Evolutionary conservation across 768 basidiomycete genomes (phyloP).

Genomic region (Collybiopsis luxurians): DNA sequence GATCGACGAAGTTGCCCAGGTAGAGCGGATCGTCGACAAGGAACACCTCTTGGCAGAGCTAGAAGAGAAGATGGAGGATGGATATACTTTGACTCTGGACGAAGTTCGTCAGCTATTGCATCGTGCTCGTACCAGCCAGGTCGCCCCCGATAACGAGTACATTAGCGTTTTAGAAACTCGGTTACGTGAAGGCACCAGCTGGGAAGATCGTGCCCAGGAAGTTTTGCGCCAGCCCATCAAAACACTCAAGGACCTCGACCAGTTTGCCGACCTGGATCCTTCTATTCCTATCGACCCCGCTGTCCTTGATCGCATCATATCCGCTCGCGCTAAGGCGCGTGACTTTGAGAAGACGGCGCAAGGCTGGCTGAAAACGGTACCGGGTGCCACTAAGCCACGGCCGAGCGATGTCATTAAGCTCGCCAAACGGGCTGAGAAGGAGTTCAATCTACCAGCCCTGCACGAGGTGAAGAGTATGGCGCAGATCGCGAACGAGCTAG

Average conservation of each 20-base stretch:
- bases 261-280: constrained; percentile 62
- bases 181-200: constrained; percentile 65
- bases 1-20: constrained; percentile 71
- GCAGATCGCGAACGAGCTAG: constrained; percentile 76
- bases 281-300: constrained; percentile 69
- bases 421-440: constrained; percentile 69
- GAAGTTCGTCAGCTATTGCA: constrained; percentile 73
- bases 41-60: constrained; percentile 77
- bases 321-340: constrained; percentile 63
- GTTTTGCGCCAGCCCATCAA: constrained; percentile 69
- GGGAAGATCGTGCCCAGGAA: constrained; percentile 70
- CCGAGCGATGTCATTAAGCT: constrained; percentile 69
- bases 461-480: constrained; percentile 65
- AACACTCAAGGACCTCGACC: constrained; percentile 74
- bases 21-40: constrained; percentile 80
- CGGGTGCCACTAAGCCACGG: constrained; percentile 53
- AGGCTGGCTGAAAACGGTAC: constrained; percentile 62
- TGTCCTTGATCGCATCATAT: constrained; percentile 63
- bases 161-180: constrained; percentile 64
- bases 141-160: constrained; percentile 63
- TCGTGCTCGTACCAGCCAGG: constrained; percentile 66
- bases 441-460: constrained; percentile 69
- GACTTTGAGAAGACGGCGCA: constrained; percentile 81
- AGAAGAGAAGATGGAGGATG: constrained; percentile 71
- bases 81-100: constrained; percentile 57